A percentile compares a stretch with the other conserved stretches of the same genome.
These are phyloP conservation scores for Lotmaria passim DNA, from an alignment of 208 protist species.

Conservation along the genomic window DNA sequence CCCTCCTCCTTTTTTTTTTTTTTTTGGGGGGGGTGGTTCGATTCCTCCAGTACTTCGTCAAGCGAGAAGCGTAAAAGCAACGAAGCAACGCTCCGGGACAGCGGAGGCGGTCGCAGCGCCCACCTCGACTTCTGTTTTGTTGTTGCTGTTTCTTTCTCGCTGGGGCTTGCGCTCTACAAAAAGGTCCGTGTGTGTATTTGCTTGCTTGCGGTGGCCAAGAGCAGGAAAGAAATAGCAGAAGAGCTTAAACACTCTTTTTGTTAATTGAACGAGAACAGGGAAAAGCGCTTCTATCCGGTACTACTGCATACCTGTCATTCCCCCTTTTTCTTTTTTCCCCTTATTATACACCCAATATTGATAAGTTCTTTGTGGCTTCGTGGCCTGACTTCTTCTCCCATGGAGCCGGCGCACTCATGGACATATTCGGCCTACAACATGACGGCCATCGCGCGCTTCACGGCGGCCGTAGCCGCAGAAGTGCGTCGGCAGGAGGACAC, in stretches of 20 bases:
- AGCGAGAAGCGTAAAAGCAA: no score
- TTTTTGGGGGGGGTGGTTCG: no score
- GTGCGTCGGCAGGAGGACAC: conserved; percentile 52
- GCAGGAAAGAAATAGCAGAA: no score
- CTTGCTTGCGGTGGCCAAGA: no score
- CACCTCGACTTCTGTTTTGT: not conserved
- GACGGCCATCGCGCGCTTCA: conserved; percentile 14
- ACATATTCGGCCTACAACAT: conserved; percentile 26
- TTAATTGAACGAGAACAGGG: no score
- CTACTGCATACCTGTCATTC: no score
- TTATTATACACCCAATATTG: conserved; percentile 3
- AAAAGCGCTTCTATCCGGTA: no score
- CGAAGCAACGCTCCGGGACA: no score
- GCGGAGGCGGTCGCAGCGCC: no score
- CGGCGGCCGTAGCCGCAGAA: conserved; percentile 22
- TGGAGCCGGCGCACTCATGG: conserved; percentile 18
- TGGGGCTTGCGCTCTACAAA: not conserved
- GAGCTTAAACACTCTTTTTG: no score
- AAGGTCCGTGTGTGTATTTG: not conserved
- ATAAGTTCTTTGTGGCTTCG: no score
- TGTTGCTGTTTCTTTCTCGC: not conserved
- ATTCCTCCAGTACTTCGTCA: no score
- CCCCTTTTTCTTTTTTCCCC: conserved; percentile 5
- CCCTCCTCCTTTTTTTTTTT: not conserved
- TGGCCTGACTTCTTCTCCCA: not conserved